Evolutionary conservation across 2,329 filamentous ascomycete species (phyloP), one percentile per base, ranked within the genome.

Genomic region (Claviceps capensis): DNA sequence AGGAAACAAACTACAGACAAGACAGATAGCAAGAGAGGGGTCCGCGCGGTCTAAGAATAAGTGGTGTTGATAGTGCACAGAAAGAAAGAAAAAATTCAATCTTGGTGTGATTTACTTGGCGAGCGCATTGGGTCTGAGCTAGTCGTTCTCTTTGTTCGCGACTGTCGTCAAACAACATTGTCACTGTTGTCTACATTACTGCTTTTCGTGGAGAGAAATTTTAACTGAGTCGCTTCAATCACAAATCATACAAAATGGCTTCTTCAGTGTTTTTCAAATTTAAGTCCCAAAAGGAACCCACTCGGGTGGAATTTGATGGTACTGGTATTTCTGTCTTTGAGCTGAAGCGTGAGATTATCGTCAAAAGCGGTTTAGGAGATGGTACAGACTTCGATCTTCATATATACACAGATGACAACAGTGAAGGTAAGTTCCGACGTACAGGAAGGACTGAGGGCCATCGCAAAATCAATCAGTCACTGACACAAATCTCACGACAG

Each of bases 201-300:
- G 49, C 58, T 56, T 52, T 55, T 55, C 58, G 59, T 65, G 60
- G 60, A 56, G 57, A 62, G 57, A 57, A 60, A 52, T 14, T 47
- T 36, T 13, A 36, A 23, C 23, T 38, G 42, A 50, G 56, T 23
- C 47, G 57, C 56, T 46, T 49, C 19, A 23, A 51, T 51, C 23
- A 30, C 43, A 45, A 14, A 73, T 48, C n/a, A 30, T 40, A 81
- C 41, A 46, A 64, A 64, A 96, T 96, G 90, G 82, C 88, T 67
- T 95, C 93, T 53, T 97, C 90, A 59, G 93, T 98, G 65, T 97
- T 96, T 73, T 98, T 96, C 86, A 95, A 95, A 74, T 98, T 98
- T 83, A 97, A 96, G 74, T 97, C 91, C 61, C 89, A 94, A 67
- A 96, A 89, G 74, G 93, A 97, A 66, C 88, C 89, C 55, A 88